Evolutionary conservation across 2,329 filamentous ascomycete genomes (phyloP).

Genomic region (Dactylellina parvicollis): DNA sequence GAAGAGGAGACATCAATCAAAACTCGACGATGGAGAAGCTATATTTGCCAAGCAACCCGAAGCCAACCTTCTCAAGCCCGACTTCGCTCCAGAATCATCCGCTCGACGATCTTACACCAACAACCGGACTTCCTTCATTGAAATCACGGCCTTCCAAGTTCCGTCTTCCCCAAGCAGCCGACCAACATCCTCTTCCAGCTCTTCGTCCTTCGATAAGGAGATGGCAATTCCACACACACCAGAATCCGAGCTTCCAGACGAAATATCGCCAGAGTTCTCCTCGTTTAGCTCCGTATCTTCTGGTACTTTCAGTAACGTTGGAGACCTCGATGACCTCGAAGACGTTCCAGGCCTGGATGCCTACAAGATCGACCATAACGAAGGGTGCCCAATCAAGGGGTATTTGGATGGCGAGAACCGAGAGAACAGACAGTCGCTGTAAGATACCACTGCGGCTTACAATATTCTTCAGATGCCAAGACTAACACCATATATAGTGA

Average conservation of each 20-base stretch:
- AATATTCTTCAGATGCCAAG: neutral
- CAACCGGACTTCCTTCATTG: constrained; percentile 46
- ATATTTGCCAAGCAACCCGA: constrained; percentile 22
- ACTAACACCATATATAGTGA: constrained; percentile 28
- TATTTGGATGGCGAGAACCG: constrained; percentile 41
- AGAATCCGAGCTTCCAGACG: constrained; percentile 42
- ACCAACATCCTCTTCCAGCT: constrained; percentile 28
- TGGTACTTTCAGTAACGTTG: constrained; percentile 51
- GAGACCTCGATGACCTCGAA: constrained; percentile 44
- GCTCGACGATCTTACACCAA: constrained; percentile 42
- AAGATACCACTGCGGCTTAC: constrained; percentile 1
- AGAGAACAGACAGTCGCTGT: constrained; percentile 17
- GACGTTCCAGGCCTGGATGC: constrained; percentile 35
- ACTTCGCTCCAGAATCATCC: constrained; percentile 35
- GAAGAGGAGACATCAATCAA: constrained; percentile 51
- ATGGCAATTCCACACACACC: constrained; percentile 48
- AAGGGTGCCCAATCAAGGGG: constrained; percentile 47
- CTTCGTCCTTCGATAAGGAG: constrained; percentile 36
- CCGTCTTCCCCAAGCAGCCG: constrained; percentile 29
- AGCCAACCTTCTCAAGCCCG: constrained; percentile 33
- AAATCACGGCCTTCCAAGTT: constrained; percentile 53
- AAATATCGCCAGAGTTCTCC: constrained; percentile 51
- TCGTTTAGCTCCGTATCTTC: constrained; percentile 53
- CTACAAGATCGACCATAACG: constrained; percentile 45
- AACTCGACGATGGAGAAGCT: constrained; percentile 39